Evolutionary conservation across 768 basidiomycete species (phyloP).

Genomic region (Stropharia rugosoannulata): DNA sequence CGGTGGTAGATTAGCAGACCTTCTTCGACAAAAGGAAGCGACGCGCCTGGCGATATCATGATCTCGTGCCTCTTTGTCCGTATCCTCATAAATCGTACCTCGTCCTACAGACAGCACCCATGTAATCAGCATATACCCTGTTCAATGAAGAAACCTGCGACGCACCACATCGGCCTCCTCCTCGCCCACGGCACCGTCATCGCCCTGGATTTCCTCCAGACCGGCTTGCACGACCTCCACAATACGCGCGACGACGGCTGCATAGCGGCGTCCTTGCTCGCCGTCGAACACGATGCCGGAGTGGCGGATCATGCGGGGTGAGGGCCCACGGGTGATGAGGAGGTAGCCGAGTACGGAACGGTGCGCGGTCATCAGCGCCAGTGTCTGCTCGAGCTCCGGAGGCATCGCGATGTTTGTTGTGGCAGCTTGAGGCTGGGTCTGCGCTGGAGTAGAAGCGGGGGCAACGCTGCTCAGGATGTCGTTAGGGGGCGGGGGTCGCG

Average conservation of each 20-base stretch:
- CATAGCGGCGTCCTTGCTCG: constrained; percentile 77
- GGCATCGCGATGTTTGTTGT: constrained; percentile 38
- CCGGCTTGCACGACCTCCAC: constrained; percentile 79
- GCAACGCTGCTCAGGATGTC: too few relatives aligned
- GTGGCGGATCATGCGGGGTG: constrained; percentile 78
- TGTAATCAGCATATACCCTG: neutral
- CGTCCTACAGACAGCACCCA: constrained; percentile 52
- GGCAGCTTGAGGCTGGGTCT: constrained; percentile 7
- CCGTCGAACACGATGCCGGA: constrained; percentile 86
- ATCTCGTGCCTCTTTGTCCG: constrained; percentile 90
- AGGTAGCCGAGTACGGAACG: constrained; percentile 87
- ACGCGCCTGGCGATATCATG: constrained; percentile 90
- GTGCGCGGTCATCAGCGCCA: constrained; percentile 74
- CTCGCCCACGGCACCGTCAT: constrained; percentile 30
- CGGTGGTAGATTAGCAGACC: neutral
- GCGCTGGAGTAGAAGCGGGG: neutral
- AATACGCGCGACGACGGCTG: constrained; percentile 67
- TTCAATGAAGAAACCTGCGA: constrained; percentile 6
- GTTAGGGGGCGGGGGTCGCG: too few relatives aligned
- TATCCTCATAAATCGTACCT: constrained; percentile 86
- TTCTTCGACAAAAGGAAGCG: neutral
- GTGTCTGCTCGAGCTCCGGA: constrained; percentile 82
- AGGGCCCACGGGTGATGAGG: constrained; percentile 71
- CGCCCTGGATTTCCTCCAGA: constrained; percentile 71
- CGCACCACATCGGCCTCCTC: constrained; percentile 53